A percentile compares a stretch with the other conserved stretches of the same genome.
phyloP scores from a whole-genome alignment of 148 eudicot species.

The Camellia japonica region DNA sequence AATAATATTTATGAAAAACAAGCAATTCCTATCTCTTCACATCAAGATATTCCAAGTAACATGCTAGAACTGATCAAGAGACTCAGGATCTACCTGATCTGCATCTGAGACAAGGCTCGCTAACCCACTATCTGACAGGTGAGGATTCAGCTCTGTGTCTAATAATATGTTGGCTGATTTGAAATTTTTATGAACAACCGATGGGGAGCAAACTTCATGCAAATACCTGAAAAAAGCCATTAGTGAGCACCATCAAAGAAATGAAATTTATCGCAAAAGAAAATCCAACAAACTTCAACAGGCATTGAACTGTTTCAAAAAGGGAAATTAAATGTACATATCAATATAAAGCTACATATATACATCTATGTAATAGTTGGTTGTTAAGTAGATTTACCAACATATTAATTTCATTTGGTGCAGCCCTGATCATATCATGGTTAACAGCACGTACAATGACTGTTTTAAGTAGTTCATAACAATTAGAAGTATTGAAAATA shows the following conservation, averaged over 20 bases:
- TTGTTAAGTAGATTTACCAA: neutral
- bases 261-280: neutral
- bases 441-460: neutral
- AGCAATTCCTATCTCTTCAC: neutral
- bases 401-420: neutral
- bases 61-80: neutral
- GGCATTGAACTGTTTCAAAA: constrained; percentile 1
- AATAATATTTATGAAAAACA: neutral
- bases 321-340: neutral
- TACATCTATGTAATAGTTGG: neutral
- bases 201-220: constrained; percentile 96
- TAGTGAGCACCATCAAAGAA: neutral
- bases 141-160: constrained; percentile 88
- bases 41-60: neutral
- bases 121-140: constrained; percentile 82
- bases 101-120: constrained; percentile 69
- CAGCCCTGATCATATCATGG: neutral
- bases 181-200: constrained; percentile 81
- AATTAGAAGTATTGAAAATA: neutral
- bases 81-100: constrained; percentile 62
- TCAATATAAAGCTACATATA: neutral
- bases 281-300: neutral
- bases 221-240: constrained; percentile 60
- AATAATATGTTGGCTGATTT: constrained; percentile 93
- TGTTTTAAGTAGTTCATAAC: neutral